Percentiles rank a stretch among this genome's conserved stretches.
These are phyloP conservation scores for Acanthamoeba castellanii DNA, from an alignment of 208 protist species.

Conservation along the genomic window DNA sequence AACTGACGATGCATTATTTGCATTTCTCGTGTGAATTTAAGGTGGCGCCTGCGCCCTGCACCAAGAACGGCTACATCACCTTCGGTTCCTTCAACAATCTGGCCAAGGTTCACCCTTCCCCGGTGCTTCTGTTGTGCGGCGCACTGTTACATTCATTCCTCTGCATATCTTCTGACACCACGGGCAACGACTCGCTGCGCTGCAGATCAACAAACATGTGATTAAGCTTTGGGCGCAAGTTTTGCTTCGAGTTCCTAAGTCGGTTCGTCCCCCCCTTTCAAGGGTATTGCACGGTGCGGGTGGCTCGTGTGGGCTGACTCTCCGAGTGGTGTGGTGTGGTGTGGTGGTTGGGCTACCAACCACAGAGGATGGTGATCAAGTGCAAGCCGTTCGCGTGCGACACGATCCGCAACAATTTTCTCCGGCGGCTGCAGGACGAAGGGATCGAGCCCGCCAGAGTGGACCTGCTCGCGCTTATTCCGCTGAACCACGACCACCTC, in stretches of 20 bases:
- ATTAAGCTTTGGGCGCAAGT: slow-evolving; percentile 76
- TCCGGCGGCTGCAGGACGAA: slow-evolving; percentile 1
- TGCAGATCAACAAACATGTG: slow-evolving; percentile 59
- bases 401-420: slow-evolving; percentile 63
- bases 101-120: slow-evolving; percentile 75
- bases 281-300: neutral
- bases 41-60: slow-evolving; percentile 9
- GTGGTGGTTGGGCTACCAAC: neutral
- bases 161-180: neutral
- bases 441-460: slow-evolving; percentile 69
- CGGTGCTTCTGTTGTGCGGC: neutral
- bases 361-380: slow-evolving; percentile 84
- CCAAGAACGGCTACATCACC: slow-evolving; percentile 81
- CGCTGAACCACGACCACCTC: slow-evolving; percentile 76
- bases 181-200: no score
- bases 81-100: slow-evolving; percentile 86
- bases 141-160: neutral
- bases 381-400: slow-evolving; percentile 81
- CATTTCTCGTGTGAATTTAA: neutral
- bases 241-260: slow-evolving; percentile 53
- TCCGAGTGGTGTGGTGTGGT: neutral
- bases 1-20: neutral
- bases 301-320: neutral
- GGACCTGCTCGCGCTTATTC: slow-evolving; percentile 58
- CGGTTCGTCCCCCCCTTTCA: neutral